Percentiles rank a stretch among this genome's conserved stretches.
These are phyloP conservation scores for Pythium insidiosum DNA, from an alignment of 352 stramenopile species.

Conservation along the genomic window DNA sequence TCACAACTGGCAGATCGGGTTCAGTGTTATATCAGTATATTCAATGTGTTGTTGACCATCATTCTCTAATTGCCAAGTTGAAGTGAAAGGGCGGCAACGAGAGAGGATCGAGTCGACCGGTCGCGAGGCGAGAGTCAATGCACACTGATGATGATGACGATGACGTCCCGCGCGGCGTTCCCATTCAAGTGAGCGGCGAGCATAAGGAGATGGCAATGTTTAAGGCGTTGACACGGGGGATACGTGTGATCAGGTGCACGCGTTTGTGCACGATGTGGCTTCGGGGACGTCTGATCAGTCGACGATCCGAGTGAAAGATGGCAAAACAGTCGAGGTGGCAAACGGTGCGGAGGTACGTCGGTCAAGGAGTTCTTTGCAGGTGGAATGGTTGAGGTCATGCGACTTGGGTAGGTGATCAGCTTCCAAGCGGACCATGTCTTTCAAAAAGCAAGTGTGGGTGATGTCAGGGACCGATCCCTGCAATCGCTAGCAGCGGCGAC, in stretches of 20 bases:
- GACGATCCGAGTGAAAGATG: conserved; percentile 30
- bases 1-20: no score
- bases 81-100: no score
- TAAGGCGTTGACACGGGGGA: neutral
- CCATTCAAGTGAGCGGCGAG: neutral
- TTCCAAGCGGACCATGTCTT: conserved; percentile 33
- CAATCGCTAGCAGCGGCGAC: conserved; percentile 27
- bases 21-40: no score
- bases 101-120: no score
- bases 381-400: neutral
- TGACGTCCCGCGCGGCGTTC: neutral
- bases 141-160: no score
- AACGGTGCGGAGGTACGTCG: conserved; percentile 22
- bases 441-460: conserved; percentile 24
- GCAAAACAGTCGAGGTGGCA: conserved; percentile 25
- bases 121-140: no score
- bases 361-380: neutral
- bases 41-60: no score
- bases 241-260: neutral
- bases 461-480: conserved; percentile 40
- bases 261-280: neutral
- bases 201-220: neutral
- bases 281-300: conserved; percentile 17
- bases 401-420: conserved; percentile 11
- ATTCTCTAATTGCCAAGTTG: no score